phyloP scores from a whole-genome alignment of 257 asterid species.

The Gentiana macrophylla region DNA sequence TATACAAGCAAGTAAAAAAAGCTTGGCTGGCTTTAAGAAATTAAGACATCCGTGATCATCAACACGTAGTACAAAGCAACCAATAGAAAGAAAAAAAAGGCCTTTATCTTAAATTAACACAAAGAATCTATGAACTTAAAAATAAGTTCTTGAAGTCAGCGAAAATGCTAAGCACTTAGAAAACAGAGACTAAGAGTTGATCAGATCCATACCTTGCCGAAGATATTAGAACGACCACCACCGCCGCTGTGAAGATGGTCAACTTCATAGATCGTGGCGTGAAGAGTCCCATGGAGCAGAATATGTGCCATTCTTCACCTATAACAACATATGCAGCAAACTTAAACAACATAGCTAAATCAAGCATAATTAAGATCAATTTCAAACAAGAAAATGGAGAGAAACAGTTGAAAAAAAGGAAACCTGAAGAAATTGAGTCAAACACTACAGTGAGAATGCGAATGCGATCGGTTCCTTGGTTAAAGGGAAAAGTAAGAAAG shows the following conservation, averaged over 20 bases:
- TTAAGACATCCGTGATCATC: too few species aligned
- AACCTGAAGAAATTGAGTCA: neutral
- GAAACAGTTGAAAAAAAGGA: constrained; percentile 5
- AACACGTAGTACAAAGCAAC: neutral
- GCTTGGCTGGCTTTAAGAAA: too few species aligned
- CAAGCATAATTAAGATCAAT: neutral
- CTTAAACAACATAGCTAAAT: neutral
- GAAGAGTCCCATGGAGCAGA: constrained; percentile 38
- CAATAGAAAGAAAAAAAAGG: neutral
- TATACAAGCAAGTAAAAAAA: too few species aligned
- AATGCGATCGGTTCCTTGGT: constrained; percentile 11
- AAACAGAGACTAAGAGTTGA: constrained; percentile 2
- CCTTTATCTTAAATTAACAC: too few species aligned
- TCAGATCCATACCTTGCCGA: constrained; percentile 22
- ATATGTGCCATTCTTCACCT: constrained; percentile 27
- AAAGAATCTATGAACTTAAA: neutral
- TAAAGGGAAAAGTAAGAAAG: neutral
- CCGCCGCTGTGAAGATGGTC: constrained; percentile 21
- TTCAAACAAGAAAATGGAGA: neutral
- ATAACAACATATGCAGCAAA: neutral
- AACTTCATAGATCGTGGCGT: constrained; percentile 35
- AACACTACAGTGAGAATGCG: neutral
- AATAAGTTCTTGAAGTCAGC: neutral
- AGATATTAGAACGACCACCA: constrained; percentile 19
- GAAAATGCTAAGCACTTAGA: neutral